Conservation (phyloP, 169 alveolate species). For the Eimeria tenella region DNA sequence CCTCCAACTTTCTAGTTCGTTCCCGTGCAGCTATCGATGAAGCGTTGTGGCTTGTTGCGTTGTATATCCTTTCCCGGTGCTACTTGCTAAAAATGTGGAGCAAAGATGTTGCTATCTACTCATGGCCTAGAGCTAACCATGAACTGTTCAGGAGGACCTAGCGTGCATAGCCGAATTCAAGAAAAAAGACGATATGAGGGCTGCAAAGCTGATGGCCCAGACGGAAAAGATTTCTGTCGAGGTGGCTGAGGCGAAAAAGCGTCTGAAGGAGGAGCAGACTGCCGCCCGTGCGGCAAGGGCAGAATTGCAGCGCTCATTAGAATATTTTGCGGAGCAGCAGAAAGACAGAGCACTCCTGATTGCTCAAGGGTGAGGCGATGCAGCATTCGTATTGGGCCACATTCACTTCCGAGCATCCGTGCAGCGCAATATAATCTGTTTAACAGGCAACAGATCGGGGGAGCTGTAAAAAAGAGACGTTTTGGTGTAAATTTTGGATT, state of each 20-base stretch:
- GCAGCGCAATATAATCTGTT: too few species aligned
- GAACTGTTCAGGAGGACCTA: conserved; percentile 43
- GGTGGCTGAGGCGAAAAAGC: conserved; percentile 61
- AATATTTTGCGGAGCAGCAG: conserved; percentile 59
- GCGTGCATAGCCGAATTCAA: conserved; percentile 58
- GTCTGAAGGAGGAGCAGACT: conserved; percentile 57
- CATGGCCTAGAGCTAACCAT: neutral
- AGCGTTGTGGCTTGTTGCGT: neutral
- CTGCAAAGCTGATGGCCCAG: conserved; percentile 60
- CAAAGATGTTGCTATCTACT: neutral
- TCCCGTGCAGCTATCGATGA: too few species aligned
- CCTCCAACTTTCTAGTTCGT: too few species aligned
- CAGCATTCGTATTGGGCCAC: neutral
- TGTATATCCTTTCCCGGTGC: neutral
- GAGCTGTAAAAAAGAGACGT: neutral
- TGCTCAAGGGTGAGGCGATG: conserved; percentile 67
- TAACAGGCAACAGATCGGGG: too few species aligned
- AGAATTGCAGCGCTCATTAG: conserved; percentile 52
- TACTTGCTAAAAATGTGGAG: neutral
- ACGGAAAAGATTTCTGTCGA: conserved; percentile 50
- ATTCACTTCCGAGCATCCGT: neutral
- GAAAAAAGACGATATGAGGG: conserved; percentile 57
- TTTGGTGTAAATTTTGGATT: neutral
- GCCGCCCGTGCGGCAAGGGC: conserved; percentile 67
- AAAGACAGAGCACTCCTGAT: conserved; percentile 59